Evolutionary conservation across 2,329 filamentous ascomycete species (phyloP).

Genomic region (Diaporthe capsici): DNA sequence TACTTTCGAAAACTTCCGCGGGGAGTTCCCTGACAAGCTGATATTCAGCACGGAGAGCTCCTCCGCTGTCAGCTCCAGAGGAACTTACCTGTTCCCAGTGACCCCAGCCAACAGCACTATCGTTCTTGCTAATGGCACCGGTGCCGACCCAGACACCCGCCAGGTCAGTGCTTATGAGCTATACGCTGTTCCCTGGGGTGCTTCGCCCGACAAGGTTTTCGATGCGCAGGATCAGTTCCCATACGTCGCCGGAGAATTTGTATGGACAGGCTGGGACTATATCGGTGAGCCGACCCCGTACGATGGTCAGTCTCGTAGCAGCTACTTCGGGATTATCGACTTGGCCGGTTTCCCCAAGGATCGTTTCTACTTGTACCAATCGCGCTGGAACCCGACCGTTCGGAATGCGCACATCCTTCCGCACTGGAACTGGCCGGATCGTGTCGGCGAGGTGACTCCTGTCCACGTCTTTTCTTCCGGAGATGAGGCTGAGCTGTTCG

Average conservation of each 20-base stretch:
- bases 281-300: slow-evolving; percentile 66
- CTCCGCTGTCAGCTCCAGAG: slow-evolving; percentile 63
- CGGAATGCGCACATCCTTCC: slow-evolving; percentile 66
- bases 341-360: slow-evolving; percentile 71
- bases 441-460: slow-evolving; percentile 62
- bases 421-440: slow-evolving; percentile 70
- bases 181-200: slow-evolving; percentile 61
- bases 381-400: slow-evolving; percentile 64
- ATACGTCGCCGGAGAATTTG: slow-evolving; percentile 68
- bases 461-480: slow-evolving; percentile 67
- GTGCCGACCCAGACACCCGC: slow-evolving; percentile 53
- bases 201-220: slow-evolving; percentile 68
- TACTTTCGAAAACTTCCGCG: slow-evolving; percentile 59
- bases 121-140: slow-evolving; percentile 52
- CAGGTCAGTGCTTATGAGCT: slow-evolving; percentile 67
- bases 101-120: slow-evolving; percentile 53
- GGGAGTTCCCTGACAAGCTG: slow-evolving; percentile 62
- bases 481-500: slow-evolving; percentile 68
- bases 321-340: slow-evolving; percentile 70
- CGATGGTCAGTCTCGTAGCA: slow-evolving; percentile 58
- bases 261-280: slow-evolving; percentile 67
- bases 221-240: slow-evolving; percentile 60
- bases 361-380: slow-evolving; percentile 67
- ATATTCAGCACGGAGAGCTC: slow-evolving; percentile 59
- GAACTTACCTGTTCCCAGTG: slow-evolving; percentile 67